Conservation (phyloP, 78 protist species). For the Dictyostelium brefeldianum region DNA sequence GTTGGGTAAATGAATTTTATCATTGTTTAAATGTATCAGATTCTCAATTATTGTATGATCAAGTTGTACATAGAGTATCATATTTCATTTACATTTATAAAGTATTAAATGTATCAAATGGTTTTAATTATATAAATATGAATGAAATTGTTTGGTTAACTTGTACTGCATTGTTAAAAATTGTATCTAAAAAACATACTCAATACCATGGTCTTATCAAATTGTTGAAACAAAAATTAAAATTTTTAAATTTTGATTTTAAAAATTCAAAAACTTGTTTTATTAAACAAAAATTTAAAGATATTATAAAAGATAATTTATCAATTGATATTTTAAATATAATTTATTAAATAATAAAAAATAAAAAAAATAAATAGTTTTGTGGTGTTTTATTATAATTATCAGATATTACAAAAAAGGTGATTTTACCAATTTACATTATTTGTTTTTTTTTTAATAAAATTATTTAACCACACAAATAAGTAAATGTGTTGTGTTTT, state of each 20-base stretch:
- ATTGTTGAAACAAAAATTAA: neutral
- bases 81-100: neutral
- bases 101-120: neutral
- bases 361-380: neutral
- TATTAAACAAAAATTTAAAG: neutral
- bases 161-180: neutral
- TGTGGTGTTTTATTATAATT: no score
- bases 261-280: neutral
- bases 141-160: constrained; percentile 15
- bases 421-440: no score
- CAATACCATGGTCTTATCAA: neutral
- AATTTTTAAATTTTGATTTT: neutral
- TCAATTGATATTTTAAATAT: constrained; percentile 29
- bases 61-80: neutral
- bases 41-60: neutral
- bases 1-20: constrained; percentile 1
- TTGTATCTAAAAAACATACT: neutral
- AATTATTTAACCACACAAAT: no score
- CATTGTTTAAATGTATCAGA: neutral
- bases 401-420: no score
- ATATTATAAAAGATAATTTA: neutral
- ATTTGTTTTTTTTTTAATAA: no score
- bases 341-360: constrained; percentile 1
- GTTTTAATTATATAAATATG: neutral
- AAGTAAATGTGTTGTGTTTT: no score